These are phyloP conservation scores for Saccharomycopsis sp. DNA, from an alignment of 805 yeast species.

Conservation along the genomic window DNA sequence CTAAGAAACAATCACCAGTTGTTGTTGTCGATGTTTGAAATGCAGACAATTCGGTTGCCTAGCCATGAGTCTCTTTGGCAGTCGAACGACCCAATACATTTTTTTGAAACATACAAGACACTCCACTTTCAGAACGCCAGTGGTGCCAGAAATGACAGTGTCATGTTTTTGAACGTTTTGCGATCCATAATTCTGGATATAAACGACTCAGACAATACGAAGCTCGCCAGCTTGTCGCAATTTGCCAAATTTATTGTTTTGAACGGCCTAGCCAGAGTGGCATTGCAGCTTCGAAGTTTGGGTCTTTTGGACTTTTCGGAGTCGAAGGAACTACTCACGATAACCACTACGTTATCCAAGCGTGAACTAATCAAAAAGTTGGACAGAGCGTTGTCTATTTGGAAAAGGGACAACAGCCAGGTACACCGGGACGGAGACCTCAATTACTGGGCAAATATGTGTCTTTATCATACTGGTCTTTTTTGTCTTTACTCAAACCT, in stretches of 20 bases:
- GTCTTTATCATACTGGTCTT: slow-evolving; percentile 25
- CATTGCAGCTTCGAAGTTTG: not conserved
- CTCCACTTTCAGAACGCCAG: slow-evolving; percentile 22
- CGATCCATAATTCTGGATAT: not conserved
- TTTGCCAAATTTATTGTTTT: not conserved
- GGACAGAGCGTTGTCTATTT: slow-evolving; percentile 17
- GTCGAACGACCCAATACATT: slow-evolving; percentile 26
- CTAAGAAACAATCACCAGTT: slow-evolving; percentile 20
- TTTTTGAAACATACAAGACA: slow-evolving; percentile 18
- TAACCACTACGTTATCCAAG: slow-evolving; percentile 3
- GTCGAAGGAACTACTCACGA: not conserved
- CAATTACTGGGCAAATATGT: slow-evolving; percentile 28
- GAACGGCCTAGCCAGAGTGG: not conserved
- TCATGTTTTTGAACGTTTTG: too few species aligned
- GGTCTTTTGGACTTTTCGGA: not conserved
- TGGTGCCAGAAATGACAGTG: slow-evolving; percentile 27
- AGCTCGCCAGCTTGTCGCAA: not conserved
- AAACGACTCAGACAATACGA: not conserved
- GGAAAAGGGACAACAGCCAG: slow-evolving; percentile 9
- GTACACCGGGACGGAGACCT: not conserved
- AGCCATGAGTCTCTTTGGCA: slow-evolving; percentile 41
- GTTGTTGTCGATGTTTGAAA: slow-evolving; percentile 37
- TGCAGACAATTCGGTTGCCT: slow-evolving; percentile 37
- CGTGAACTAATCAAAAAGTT: not conserved
- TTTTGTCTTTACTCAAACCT: slow-evolving; percentile 28